A percentile compares a stretch with the other conserved stretches of the same genome.
phyloP scores from a whole-genome alignment of 1,284 basidiomycete species.

The Rhodotorula sp. region DNA sequence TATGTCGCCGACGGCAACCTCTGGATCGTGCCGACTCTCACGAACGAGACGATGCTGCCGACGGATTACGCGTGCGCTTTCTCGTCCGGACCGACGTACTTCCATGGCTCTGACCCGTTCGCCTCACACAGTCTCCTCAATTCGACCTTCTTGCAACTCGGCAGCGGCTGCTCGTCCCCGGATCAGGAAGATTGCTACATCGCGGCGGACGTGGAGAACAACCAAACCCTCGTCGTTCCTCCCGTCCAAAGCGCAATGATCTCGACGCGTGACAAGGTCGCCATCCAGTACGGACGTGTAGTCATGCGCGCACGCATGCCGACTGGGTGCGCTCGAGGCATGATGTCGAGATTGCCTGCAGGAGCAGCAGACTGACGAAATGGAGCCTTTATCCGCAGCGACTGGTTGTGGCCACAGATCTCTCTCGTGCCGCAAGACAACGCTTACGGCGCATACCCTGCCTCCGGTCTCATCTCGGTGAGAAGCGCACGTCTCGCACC shows the following conservation, averaged over 20 bases:
- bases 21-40: slow-evolving; percentile 19
- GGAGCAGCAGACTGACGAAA: neutral
- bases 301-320: slow-evolving; percentile 24
- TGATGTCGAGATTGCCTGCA: too few species aligned
- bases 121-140: slow-evolving; percentile 9
- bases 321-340: slow-evolving; percentile 12
- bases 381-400: neutral
- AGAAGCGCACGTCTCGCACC: neutral
- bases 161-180: slow-evolving; percentile 21
- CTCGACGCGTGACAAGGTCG: slow-evolving; percentile 24
- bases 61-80: slow-evolving; percentile 21
- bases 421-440: slow-evolving; percentile 24
- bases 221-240: slow-evolving; percentile 25
- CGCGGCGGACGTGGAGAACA: slow-evolving; percentile 17
- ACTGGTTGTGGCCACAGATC: slow-evolving; percentile 34
- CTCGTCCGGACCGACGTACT: neutral
- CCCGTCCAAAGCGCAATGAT: slow-evolving; percentile 30
- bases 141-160: slow-evolving; percentile 25
- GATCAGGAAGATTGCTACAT: slow-evolving; percentile 27
- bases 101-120: neutral
- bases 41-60: slow-evolving; percentile 25
- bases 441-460: slow-evolving; percentile 23
- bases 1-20: slow-evolving; percentile 34
- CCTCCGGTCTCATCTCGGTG: slow-evolving; percentile 23
- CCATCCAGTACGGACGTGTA: slow-evolving; percentile 20